Conservation (phyloP, 2,329 filamentous ascomycete genomes). For the Penicillium sp. region DNA sequence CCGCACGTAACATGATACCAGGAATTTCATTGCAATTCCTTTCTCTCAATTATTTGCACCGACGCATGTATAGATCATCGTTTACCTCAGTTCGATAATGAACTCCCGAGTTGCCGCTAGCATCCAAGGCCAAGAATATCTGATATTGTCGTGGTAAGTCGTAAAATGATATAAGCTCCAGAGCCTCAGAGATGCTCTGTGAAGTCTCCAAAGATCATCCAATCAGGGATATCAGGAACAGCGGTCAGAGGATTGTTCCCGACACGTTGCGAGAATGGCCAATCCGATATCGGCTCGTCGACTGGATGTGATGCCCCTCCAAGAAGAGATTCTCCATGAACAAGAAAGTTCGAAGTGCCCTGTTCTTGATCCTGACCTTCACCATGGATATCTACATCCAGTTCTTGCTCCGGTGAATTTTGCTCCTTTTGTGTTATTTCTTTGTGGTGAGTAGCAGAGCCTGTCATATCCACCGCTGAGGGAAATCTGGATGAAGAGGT, state of each 20-base stretch:
- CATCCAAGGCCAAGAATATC: too few relatives aligned
- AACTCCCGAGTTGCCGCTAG: neutral
- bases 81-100: neutral
- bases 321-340: neutral
- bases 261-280: slow-evolving; percentile 16
- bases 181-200: slow-evolving; percentile 19
- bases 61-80: neutral
- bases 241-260: slow-evolving; percentile 7
- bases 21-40: neutral
- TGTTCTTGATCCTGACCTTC: neutral
- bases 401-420: neutral
- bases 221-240: slow-evolving; percentile 25
- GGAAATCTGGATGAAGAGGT: slow-evolving; percentile 13
- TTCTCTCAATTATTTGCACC: neutral
- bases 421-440: neutral
- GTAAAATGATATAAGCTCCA: neutral
- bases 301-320: neutral
- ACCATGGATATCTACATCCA: neutral
- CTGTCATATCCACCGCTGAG: neutral
- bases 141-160: neutral
- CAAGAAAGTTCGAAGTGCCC: neutral
- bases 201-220: slow-evolving; percentile 26
- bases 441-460: neutral
- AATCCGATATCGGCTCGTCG: slow-evolving; percentile 9
- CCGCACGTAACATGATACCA: neutral